Evolutionary conservation across 768 basidiomycete species (phyloP).

Genomic region (Tulasnella sp.): DNA sequence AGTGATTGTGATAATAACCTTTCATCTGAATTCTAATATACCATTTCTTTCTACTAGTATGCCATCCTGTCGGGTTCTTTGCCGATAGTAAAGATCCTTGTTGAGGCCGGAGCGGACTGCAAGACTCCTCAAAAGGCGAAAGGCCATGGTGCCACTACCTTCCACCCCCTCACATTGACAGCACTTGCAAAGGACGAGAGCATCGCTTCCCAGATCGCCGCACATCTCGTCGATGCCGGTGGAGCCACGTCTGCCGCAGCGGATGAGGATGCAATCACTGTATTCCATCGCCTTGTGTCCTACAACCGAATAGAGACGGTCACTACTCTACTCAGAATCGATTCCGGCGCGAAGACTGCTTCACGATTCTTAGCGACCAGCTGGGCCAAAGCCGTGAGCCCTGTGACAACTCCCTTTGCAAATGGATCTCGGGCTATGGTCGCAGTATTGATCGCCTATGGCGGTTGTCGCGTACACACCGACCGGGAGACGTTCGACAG

Average conservation of each 20-base stretch:
- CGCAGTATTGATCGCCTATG: slow-evolving; percentile 27
- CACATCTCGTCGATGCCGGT: slow-evolving; percentile 25
- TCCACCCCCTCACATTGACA: slow-evolving; percentile 27
- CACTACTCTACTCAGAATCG: slow-evolving; percentile 23
- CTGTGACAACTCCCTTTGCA: slow-evolving; percentile 26
- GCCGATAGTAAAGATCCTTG: slow-evolving; percentile 36
- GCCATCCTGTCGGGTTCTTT: slow-evolving; percentile 35
- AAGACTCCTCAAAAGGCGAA: slow-evolving; percentile 30
- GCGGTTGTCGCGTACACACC: slow-evolving; percentile 23
- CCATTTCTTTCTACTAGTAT: neutral
- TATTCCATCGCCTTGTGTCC: slow-evolving; percentile 27
- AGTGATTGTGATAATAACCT: slow-evolving; percentile 27
- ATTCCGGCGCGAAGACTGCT: slow-evolving; percentile 27
- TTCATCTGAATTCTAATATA: neutral
- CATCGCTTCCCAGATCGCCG: slow-evolving; percentile 23
- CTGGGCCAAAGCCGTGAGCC: slow-evolving; percentile 18
- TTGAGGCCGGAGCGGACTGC: slow-evolving; percentile 40
- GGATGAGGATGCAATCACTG: slow-evolving; percentile 24
- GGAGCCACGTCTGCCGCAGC: slow-evolving; percentile 26
- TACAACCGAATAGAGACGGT: slow-evolving; percentile 23
- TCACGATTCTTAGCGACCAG: slow-evolving; percentile 23
- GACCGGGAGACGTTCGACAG: slow-evolving; percentile 24
- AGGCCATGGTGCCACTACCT: slow-evolving; percentile 11
- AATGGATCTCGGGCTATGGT: slow-evolving; percentile 23
- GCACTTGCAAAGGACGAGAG: slow-evolving; percentile 22